Evolutionary conservation across 345 rosid species (phyloP).

Genomic region (Citrus glauca): DNA sequence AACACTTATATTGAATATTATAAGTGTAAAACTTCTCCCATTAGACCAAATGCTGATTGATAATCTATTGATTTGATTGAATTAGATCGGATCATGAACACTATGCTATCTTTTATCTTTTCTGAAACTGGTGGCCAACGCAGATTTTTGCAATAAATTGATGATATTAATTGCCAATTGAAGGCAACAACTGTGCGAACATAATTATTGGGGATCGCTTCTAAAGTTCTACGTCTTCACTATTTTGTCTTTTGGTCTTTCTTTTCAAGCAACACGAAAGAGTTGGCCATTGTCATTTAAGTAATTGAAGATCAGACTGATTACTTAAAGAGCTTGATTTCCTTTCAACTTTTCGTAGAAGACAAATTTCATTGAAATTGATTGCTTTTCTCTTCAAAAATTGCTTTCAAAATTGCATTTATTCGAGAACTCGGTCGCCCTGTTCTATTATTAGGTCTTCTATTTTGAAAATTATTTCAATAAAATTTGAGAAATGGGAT

Average conservation of each 20-base stretch:
- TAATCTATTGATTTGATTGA: too few relatives aligned
- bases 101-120: not conserved
- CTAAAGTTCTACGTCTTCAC: too few relatives aligned
- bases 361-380: not conserved
- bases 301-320: not conserved
- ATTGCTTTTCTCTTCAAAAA: not conserved
- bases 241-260: not conserved
- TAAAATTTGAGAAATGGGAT: not conserved
- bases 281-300: not conserved
- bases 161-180: not conserved
- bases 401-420: too few relatives aligned
- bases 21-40: too few relatives aligned
- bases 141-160: not conserved
- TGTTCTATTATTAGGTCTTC: too few relatives aligned
- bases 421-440: too few relatives aligned
- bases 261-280: not conserved
- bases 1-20: too few relatives aligned
- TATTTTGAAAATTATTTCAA: too few relatives aligned
- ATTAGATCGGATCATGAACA: too few relatives aligned
- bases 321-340: not conserved
- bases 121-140: not conserved
- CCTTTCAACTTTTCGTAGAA: too few relatives aligned
- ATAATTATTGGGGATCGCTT: not conserved
- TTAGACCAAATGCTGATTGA: rapidly evolving
- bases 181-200: not conserved